Conservation (phyloP, 306 rosid species). For the Argentina anserina region DNA sequence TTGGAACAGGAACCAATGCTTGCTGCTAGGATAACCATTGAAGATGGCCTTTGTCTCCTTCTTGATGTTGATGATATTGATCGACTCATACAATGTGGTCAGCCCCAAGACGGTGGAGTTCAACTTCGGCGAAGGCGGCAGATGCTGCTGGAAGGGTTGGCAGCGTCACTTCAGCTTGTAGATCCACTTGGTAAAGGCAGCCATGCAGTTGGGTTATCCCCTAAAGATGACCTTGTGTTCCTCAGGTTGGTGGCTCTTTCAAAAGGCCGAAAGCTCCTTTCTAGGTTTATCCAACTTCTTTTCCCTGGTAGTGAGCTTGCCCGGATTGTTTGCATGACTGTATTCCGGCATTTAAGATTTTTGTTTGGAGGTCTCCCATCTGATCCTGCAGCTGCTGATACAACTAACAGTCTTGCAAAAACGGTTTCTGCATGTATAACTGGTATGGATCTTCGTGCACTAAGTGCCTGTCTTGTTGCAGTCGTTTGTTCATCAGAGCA, state of each 20-base stretch:
- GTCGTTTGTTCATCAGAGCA: conserved; percentile 88
- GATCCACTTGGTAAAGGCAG: conserved; percentile 80
- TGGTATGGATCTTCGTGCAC: conserved; percentile 87
- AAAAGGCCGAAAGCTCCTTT: conserved; percentile 83
- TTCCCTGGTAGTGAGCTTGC: conserved; percentile 76
- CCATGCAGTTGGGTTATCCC: conserved; percentile 56
- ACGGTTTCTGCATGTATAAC: conserved; percentile 58
- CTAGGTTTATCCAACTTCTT: conserved; percentile 60
- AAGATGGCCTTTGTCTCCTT: conserved; percentile 91
- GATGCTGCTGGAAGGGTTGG: conserved; percentile 73
- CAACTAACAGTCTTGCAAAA: conserved; percentile 63
- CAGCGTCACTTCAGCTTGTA: conserved; percentile 80
- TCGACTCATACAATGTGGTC: conserved; percentile 77
- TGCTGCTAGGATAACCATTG: conserved; percentile 85
- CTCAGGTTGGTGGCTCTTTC: conserved; percentile 78
- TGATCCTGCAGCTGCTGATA: conserved; percentile 64
- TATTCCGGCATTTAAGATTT: conserved; percentile 82
- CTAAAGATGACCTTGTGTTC: conserved; percentile 86
- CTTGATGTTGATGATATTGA: conserved; percentile 97
- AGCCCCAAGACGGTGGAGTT: conserved; percentile 77
- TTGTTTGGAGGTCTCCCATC: conserved; percentile 79
- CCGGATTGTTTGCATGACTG: conserved; percentile 90
- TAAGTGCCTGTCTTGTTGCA: conserved; percentile 92
- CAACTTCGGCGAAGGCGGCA: conserved; percentile 69
- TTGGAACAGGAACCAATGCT: conserved; percentile 98